Base-by-base conservation (phyloP, 2,329 filamentous ascomycete genomes). In the Sodiomyces alkalinus region DNA sequence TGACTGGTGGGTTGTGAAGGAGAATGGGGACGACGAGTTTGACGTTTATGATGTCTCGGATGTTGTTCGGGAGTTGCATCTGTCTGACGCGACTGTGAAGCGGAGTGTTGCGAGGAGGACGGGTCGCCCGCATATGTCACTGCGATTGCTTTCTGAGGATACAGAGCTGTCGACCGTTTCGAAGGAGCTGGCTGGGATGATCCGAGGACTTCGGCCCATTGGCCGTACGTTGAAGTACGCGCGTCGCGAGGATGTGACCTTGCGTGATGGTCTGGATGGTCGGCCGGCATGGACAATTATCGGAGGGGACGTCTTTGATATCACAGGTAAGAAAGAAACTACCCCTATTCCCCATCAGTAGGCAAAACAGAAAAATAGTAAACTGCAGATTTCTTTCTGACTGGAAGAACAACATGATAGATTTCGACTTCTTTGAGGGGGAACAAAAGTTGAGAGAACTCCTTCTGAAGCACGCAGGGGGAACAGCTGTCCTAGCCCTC, bases 211-310 rank as follows among this genome's bases (percentile, higher is more conserved):
- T 8, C 13, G 6, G 4, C 22, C 22, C 6, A 23, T 23, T 23
- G 22, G 33, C 25, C 6, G 11, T 6, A 6, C 9, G 8, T 30
- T 32, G 13, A 7, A 27, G 14, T 33, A 31, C 14, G 31, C 19
- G 21, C 24, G 30, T 19, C 14, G 26, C 3, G 30, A 25, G 4
- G 13, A 14, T 2, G 14, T 27, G 1, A 5, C 7, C 6, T 7
- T 2, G 1, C 7, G 3, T 3, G 12, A 19, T 5, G 15, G 4
- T 1, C 15, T 3, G 9, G 3, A 17, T 13, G 23, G 12, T n/a
- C 21, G 2, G 17, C 14, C 7, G 5, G 3, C 16, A 8, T 34
- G 33, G 33, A 23, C 9, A 4, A 11, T 23, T 6, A 19, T 26
- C 6, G 33, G 30, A 2, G 10, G n/a, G 3, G 16, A 23, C 22